Evolutionary conservation across 495 filamentous ascomycete species (phyloP).

Genomic region (Lepidopterella palustris): DNA sequence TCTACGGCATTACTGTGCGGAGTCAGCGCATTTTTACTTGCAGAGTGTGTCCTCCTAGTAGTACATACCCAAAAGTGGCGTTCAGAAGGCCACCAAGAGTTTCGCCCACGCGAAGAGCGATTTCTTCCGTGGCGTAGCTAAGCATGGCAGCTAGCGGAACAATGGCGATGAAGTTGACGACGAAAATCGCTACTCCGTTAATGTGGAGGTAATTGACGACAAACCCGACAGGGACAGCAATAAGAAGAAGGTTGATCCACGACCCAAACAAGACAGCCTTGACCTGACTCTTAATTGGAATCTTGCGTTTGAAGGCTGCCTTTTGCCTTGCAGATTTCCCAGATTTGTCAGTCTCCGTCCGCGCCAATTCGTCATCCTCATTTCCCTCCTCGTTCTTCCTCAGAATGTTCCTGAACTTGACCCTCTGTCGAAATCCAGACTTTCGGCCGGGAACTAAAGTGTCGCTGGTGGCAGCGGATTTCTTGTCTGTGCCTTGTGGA

Average conservation of each 20-base stretch:
- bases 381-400: constrained; percentile 9
- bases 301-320: constrained; percentile 16
- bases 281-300: constrained; percentile 18
- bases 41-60: neutral
- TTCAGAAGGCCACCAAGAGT: constrained; percentile 82
- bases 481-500: constrained; percentile 6
- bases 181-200: constrained; percentile 59
- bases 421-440: constrained; percentile 4
- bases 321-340: constrained; percentile 8
- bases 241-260: constrained; percentile 76
- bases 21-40: constrained; percentile 11
- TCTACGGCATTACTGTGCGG: constrained; percentile 73
- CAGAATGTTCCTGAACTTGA: constrained; percentile 20
- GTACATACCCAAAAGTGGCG: constrained; percentile 72
- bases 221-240: constrained; percentile 75
- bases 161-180: constrained; percentile 85
- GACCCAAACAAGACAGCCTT: constrained; percentile 55
- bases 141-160: constrained; percentile 46
- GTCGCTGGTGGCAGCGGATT: constrained; percentile 14
- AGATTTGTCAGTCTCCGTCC: constrained; percentile 10
- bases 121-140: constrained; percentile 40
- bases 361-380: constrained; percentile 1
- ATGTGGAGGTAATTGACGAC: constrained; percentile 57
- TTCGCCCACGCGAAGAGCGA: constrained; percentile 55
- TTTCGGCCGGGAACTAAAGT: constrained; percentile 3